Conservation (phyloP, 352 stramenopile genomes). For the Phytopythium chamaehyphon region DNA sequence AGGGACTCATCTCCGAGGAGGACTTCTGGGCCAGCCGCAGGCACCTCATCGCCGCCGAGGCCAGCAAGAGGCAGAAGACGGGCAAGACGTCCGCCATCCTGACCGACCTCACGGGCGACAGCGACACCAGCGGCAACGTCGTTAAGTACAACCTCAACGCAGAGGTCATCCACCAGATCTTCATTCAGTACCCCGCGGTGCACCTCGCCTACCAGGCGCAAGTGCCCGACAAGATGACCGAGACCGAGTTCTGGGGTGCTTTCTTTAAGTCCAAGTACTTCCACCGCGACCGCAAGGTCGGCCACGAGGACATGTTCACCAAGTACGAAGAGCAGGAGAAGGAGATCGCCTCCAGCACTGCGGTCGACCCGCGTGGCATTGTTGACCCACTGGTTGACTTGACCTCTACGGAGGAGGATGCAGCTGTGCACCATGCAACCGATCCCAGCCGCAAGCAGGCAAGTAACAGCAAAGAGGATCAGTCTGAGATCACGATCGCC, state of each 20-base stretch:
- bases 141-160: conserved; percentile 90
- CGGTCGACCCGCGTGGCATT: conserved; percentile 53
- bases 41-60: conserved; percentile 79
- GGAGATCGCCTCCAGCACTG: conserved; percentile 36
- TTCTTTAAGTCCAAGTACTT: conserved; percentile 91
- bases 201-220: conserved; percentile 82
- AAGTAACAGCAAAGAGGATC: conserved; percentile 35
- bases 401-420: conserved; percentile 65
- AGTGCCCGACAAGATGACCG: conserved; percentile 87
- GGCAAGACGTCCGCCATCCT: conserved; percentile 83
- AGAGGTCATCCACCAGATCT: conserved; percentile 89
- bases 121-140: conserved; percentile 63
- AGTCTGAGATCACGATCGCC: conserved; percentile 64
- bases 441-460: conserved; percentile 14
- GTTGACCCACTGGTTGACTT: conserved; percentile 81
- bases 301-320: conserved; percentile 84
- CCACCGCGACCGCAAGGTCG: conserved; percentile 75
- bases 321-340: conserved; percentile 81
- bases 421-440: conserved; percentile 31
- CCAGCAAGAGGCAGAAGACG: conserved; percentile 82
- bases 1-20: conserved; percentile 80
- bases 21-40: conserved; percentile 84
- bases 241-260: conserved; percentile 84
- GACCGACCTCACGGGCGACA: conserved; percentile 72
- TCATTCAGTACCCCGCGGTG: conserved; percentile 85